These are phyloP conservation scores for Ceratobasidium sp. DNA, from an alignment of 1,284 basidiomycete species.

Conservation along the genomic window DNA sequence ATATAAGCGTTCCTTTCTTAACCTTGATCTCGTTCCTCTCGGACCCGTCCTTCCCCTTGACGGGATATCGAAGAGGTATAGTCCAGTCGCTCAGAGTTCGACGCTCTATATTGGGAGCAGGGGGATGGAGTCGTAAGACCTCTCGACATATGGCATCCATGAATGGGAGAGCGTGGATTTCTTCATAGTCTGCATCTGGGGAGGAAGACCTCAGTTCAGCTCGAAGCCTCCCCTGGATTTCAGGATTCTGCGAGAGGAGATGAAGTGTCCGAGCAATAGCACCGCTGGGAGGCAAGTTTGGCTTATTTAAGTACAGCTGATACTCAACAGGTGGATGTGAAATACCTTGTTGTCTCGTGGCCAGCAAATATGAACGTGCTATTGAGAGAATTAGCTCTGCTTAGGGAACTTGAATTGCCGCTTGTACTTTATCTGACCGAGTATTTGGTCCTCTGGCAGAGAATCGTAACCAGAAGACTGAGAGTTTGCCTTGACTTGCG, in stretches of 20 bases:
- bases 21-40: neutral
- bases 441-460: conserved; percentile 1
- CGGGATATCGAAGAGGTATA: neutral
- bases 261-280: conserved; percentile 5
- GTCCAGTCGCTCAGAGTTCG: neutral
- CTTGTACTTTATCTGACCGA: conserved; percentile 34
- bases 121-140: neutral
- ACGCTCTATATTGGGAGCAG: conserved; percentile 5
- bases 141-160: conserved; percentile 12
- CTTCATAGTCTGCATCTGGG: neutral
- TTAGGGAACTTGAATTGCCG: too few relatives aligned
- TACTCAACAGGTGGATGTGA: neutral
- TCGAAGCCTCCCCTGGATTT: neutral
- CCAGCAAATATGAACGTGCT: conserved; percentile 14
- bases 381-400: neutral
- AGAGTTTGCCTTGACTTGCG: conserved; percentile 2
- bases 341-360: conserved; percentile 20
- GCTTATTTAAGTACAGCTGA: too few relatives aligned
- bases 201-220: neutral
- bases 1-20: neutral
- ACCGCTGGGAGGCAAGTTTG: neutral
- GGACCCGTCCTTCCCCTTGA: neutral
- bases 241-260: neutral
- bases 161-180: neutral
- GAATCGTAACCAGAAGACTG: neutral